Percentiles rank a stretch among this genome's conserved stretches.
These are phyloP conservation scores for Boletellus ananiceps DNA, from an alignment of 768 basidiomycete species.

Conservation along the genomic window DNA sequence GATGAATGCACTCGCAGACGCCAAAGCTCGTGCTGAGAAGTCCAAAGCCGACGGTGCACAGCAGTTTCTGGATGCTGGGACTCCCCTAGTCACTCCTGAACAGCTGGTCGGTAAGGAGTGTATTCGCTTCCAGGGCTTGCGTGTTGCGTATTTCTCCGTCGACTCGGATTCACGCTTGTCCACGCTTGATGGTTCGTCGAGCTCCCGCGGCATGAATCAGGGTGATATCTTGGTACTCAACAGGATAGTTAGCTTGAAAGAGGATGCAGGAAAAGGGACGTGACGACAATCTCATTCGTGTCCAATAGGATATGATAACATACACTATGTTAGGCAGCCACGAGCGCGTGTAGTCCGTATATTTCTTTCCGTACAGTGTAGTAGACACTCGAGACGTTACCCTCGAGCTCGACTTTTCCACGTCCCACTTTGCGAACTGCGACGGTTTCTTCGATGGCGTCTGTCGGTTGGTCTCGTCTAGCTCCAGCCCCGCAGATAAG, in stretches of 20 bases:
- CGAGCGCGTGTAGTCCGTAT: conserved; percentile 85
- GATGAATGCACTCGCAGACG: conserved; percentile 59
- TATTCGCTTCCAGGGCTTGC: conserved; percentile 93
- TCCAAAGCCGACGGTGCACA: conserved; percentile 44
- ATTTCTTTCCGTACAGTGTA: conserved; percentile 86
- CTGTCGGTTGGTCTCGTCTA: conserved; percentile 38
- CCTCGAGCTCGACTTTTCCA: conserved; percentile 87
- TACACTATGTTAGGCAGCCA: conserved; percentile 50
- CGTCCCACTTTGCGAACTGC: conserved; percentile 84
- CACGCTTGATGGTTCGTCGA: conserved; percentile 52
- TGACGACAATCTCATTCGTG: conserved; percentile 7
- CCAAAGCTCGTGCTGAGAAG: conserved; percentile 56
- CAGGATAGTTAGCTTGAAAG: conserved; percentile 90
- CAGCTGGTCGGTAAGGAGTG: conserved; percentile 89
- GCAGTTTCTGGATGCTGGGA: conserved; percentile 41
- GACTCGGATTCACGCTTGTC: conserved; percentile 80
- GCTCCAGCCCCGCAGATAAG: conserved; percentile 76
- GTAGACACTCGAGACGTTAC: conserved; percentile 83
- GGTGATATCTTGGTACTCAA: conserved; percentile 86
- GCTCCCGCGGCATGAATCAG: conserved; percentile 42
- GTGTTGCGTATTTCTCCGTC: conserved; percentile 91
- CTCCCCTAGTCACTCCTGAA: conserved; percentile 64
- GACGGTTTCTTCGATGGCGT: conserved; percentile 61
- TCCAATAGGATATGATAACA: conserved; percentile 8
- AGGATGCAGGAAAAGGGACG: conserved; percentile 74